Evolutionary conservation across 2,329 filamentous ascomycete species (phyloP).

Genomic region (Alternaria panax): DNA sequence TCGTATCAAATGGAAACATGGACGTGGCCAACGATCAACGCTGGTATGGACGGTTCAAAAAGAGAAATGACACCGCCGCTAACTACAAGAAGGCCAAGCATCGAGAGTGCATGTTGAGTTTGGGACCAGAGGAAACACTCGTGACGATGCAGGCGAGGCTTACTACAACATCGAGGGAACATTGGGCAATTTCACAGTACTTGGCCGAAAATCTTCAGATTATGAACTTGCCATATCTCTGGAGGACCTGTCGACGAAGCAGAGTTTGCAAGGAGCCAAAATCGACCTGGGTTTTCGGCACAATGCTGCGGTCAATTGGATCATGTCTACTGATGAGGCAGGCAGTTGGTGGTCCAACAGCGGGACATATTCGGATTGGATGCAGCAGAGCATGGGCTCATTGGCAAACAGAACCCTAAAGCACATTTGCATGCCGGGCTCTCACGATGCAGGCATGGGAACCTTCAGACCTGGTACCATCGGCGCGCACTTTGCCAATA

Average conservation of each 20-base stretch:
- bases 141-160: conserved; percentile 47
- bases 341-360: conserved; percentile 49
- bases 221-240: conserved; percentile 43
- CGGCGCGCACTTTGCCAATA: conserved; percentile 52
- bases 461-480: conserved; percentile 50
- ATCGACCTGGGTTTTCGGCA: conserved; percentile 48
- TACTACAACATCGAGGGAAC: conserved; percentile 44
- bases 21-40: conserved; percentile 45
- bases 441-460: conserved; percentile 61
- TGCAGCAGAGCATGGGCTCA: conserved; percentile 50
- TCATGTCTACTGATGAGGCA: conserved; percentile 47
- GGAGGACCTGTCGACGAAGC: conserved; percentile 40
- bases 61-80: neutral
- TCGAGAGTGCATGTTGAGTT: conserved; percentile 44
- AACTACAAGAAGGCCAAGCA: conserved; percentile 29
- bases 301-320: conserved; percentile 48
- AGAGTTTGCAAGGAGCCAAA: conserved; percentile 41
- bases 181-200: conserved; percentile 40
- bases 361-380: conserved; percentile 49
- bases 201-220: conserved; percentile 40
- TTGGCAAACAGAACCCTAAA: conserved; percentile 53
- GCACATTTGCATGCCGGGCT: conserved; percentile 58
- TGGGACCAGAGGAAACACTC: conserved; percentile 34
- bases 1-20: conserved; percentile 52
- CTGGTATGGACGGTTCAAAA: conserved; percentile 23